Evolutionary conservation across 805 yeast genomes (phyloP), one percentile per base, ranked within the genome.

Genomic region (Phaffomyces thermotolerans): DNA sequence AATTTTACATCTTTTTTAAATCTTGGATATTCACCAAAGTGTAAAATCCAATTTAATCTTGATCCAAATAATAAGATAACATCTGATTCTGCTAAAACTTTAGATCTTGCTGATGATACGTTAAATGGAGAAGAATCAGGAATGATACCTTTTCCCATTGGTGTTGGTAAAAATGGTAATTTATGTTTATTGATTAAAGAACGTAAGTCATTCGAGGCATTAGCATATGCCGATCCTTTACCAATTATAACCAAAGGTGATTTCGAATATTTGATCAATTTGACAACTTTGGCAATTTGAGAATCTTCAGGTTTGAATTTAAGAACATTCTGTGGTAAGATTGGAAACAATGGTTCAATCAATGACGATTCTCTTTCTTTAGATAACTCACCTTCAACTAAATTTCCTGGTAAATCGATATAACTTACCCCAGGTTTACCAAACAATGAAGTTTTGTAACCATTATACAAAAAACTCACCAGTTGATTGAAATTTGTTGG

Each of bases 131-230:
- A 58, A 4, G 59, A 50, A 54, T 82, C 90, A 3, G 75, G 65
- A 1, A 82, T 61, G 1, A 81, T 76, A 9, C 90, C 90, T 58
- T 82, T 82, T 0, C 84, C 90, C 90, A 82, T 82, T 4, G 90
- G 88, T 0, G 89, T 81, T 9, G 89, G 86, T 39, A 82, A 54
- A 51, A 82, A 82, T 1, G 83, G 76, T 2, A 81, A 40, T 9
- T 64, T 53, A 41, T 76, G 73, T 1, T 42, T 32, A 6, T 56
- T 41, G 17, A 81, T 68, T 40, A 82, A 67, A 0, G 50, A 34
- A 2, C 73, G 58, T 8, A 81, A 46, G 3, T 58, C 54, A 1
- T 29, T 37, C 7, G 74, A 71, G 0, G 77, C 72, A 32, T 60
- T 59, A 2, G 67, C 64, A 45, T 73, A 68, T 0, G 82, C 74